Evolutionary conservation across 176 grass and related monocot genomes (phyloP), one percentile per base, ranked within the genome.

Genomic region (Dendrocalamus sinicus): DNA sequence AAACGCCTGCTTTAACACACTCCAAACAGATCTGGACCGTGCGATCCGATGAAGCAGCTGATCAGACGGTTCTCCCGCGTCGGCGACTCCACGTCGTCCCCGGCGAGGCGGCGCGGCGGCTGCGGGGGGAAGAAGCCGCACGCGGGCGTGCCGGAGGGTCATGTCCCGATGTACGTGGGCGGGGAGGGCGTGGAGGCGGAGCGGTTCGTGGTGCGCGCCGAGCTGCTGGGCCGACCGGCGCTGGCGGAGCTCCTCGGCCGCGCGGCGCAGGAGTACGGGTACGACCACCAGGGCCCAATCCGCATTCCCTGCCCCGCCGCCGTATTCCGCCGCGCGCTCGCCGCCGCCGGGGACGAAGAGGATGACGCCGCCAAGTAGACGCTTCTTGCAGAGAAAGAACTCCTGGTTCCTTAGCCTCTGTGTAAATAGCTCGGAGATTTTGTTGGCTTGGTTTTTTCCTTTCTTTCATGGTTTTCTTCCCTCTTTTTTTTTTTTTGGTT

Each of bases 251-350:
- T 96, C 23, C 82, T 96, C 37, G 60, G 85, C 22, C 80, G 85
- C 6, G 89, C 94, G 0, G 94, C 91, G 30, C 91, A 92, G 89
- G 91, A 92, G 87, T 96, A 96, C 85, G 94, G 94, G 6, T 96
- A 93, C 81, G 57, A 78, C 68, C 94, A 96, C 77, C 81, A 86
- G 46, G 94, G 94, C 14, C 91, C 92, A 4, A 79, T 96, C 43
- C 94, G 94, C 74, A 93, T 96, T 69, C 94, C 91, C 0, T 96
- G 94, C 89, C 66, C 86, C 50, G 84, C 68, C 41, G 79, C 67
- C 12, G 73, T 92, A 43, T 96, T 96, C 89, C 91, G 84, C 47
- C 85, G 75, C 50, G 85, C 89, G 30, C 80, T 96, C 70, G 87
- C 82, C 12, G 64, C 80, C 62, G 91, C 41, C 39, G 66, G 26